Evolutionary conservation across 805 yeast species (phyloP), one percentile per base, ranked within the genome.

Genomic region (Lachancea waltii): DNA sequence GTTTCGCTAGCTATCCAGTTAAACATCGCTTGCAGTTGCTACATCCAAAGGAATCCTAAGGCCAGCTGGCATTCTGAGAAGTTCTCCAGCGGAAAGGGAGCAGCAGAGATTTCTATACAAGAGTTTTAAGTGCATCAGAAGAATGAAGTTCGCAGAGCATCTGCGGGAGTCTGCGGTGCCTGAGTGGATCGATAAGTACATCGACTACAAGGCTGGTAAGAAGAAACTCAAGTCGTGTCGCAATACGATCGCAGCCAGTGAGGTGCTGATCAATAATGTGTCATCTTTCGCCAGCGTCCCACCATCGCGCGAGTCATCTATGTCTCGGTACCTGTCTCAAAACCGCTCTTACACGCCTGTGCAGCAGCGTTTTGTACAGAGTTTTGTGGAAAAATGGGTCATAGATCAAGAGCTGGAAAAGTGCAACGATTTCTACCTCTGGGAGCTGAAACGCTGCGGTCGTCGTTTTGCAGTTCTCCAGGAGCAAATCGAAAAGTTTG

Each of bases 141-240:
- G 4, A 14, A 79, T 79, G 85, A 79, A 78, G 59, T 79, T 79
- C 53, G 81, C 75, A n/a, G 82, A 75, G 43, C 73, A 79, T 35
- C 62, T 78, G 30, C 68, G 65, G 30, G 80, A 77, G 22, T 77
- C 78, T n/a, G 67, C 70, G 10, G 82, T 83, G 40, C 95, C 96
- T 4, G 95, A 83, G 52, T 89, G 97, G 97, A 78, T 76, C 52
- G 80, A 77, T 38, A 79, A 79, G 52, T 89, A 89, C 54, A 68
- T 89, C 23, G 82, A 85, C 52, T 81, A 81, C 55, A 77, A 78
- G 48, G 55, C 60, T 30, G 69, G 74, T 22, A 67, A 65, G 49
- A 64, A 63, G 48, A 60, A 54, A 44, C 51, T 68, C 35, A 66
- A 50, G 7, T 61, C 63, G 22, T 49, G 44, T 32, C 35, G 38